Base-by-base conservation (phyloP, 495 filamentous ascomycete species). In the Neurospora intermedia region DNA sequence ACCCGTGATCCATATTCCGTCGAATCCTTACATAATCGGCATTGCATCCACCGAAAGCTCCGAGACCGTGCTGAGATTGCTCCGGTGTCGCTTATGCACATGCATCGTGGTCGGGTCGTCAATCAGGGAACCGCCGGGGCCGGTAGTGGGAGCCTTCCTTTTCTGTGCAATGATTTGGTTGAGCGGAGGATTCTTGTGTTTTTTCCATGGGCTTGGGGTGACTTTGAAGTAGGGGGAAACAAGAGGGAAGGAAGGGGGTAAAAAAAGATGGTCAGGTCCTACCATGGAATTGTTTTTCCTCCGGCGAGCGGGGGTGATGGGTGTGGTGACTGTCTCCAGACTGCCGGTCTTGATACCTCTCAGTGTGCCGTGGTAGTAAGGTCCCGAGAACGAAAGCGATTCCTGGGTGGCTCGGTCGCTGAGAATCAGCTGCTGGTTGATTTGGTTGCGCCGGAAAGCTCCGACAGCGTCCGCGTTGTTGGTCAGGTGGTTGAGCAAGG, bases 401-500 rank as follows among this genome's bases (percentile, higher is more conserved):
- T 87, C 87, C 18, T 85, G 82, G 69, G 82, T 85, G 66, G 83
- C 81, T 74, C 86, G 85, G 74, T 88, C 87, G 79, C 89, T 89
- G 74, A 88, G 83, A 72, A 92, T 84, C 43, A 91, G 86, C 75
- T 91, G 87, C 77, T 92, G 90, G 73, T 90, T 89, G 77, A 88
- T 88, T 79, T 94, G 91, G 77, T 94, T 92, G 45, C 88, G 88
- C 48, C 92, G 91, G 83, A 94, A 96, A 9, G 92, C 90, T 42
- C 91, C 91, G 73, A 94, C 91, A 45, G 90, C 86, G 70, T 89
- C 88, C 59, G 87, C 84, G 75, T 87, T 84, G 71, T 80, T 80
- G 59, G 91, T 88, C 71, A 94, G 88, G 73, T 93, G 92, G 71
- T 88, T 88, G 45, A 94, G 83, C 80, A 86, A 78, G 79, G 82